Evolutionary conservation across 257 asterid species (phyloP).

Genomic region (Hygrophila difformis): DNA sequence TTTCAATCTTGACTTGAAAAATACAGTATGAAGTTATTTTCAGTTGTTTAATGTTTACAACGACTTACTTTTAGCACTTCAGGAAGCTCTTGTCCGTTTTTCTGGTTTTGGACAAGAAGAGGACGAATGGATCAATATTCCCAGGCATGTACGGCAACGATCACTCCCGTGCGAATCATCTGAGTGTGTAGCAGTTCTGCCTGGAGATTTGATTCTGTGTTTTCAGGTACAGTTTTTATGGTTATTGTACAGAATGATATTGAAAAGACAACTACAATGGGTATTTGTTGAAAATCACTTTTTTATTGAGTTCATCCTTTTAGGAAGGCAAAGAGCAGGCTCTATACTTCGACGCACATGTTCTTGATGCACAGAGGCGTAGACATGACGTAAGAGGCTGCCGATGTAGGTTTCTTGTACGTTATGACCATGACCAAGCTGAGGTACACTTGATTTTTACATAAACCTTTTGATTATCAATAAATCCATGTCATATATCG

Average conservation of each 20-base stretch:
- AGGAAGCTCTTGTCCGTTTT: constrained; percentile 96
- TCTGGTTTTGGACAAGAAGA: constrained; percentile 95
- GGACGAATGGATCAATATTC: constrained; percentile 92
- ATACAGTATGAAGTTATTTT: not conserved
- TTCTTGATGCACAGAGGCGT: constrained; percentile 93
- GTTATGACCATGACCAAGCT: constrained; percentile 89
- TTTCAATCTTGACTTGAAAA: not conserved
- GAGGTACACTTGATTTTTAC: constrained; percentile 41
- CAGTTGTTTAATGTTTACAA: not conserved
- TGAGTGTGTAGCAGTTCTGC: constrained; percentile 89
- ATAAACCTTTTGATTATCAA: not conserved
- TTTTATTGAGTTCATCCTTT: not conserved
- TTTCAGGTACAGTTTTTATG: constrained; percentile 55
- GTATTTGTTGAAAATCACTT: not conserved
- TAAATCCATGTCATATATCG: not conserved
- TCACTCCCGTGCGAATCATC: constrained; percentile 97
- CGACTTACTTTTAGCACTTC: constrained; percentile 9
- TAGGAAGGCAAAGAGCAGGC: constrained; percentile 99
- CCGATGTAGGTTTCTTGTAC: constrained; percentile 94
- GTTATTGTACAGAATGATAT: not conserved
- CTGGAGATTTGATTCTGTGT: constrained; percentile 80
- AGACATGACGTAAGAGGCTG: constrained; percentile 96
- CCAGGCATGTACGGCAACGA: constrained; percentile 75
- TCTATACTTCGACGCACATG: constrained; percentile 92
- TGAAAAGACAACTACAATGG: not conserved